These are phyloP conservation scores for Leccinum imitatum DNA, from an alignment of 768 basidiomycete genomes.

Conservation along the genomic window DNA sequence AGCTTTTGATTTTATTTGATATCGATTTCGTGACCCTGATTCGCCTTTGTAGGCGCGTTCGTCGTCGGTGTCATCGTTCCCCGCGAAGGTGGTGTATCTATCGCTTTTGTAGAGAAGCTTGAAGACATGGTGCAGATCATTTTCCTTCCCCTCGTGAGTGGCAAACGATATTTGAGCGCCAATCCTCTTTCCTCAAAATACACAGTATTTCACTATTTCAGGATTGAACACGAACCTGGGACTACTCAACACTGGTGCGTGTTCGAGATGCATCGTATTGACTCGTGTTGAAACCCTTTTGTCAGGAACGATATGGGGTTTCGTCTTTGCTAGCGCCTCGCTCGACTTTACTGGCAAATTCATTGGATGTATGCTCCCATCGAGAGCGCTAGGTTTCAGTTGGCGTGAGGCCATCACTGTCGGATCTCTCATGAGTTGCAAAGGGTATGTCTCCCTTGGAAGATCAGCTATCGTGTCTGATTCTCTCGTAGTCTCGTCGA, in stretches of 20 bases:
- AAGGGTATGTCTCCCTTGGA: conserved; percentile 60
- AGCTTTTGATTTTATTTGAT: not conserved
- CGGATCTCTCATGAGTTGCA: conserved; percentile 93
- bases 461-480: conserved; percentile 5
- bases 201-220: conserved; percentile 88
- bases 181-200: conserved; percentile 1
- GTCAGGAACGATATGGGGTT: conserved; percentile 82
- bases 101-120: conserved; percentile 85
- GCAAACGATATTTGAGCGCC: not conserved
- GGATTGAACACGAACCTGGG: conserved; percentile 92
- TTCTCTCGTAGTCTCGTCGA: conserved; percentile 67
- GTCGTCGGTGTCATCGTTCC: conserved; percentile 81
- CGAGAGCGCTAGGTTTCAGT: conserved; percentile 66
- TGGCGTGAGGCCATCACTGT: conserved; percentile 83
- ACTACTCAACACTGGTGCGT: conserved; percentile 69
- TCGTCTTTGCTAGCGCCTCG: conserved; percentile 71
- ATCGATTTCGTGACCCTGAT: not conserved
- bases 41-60: conserved; percentile 61
- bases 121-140: conserved; percentile 93
- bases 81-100: conserved; percentile 81
- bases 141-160: conserved; percentile 78
- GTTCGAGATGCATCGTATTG: not conserved
- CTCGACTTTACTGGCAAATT: conserved; percentile 91
- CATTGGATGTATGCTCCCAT: conserved; percentile 72
- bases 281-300: not conserved